These are phyloP conservation scores for Aphanomyces cochlioides DNA, from an alignment of 352 stramenopile species.

Conservation along the genomic window DNA sequence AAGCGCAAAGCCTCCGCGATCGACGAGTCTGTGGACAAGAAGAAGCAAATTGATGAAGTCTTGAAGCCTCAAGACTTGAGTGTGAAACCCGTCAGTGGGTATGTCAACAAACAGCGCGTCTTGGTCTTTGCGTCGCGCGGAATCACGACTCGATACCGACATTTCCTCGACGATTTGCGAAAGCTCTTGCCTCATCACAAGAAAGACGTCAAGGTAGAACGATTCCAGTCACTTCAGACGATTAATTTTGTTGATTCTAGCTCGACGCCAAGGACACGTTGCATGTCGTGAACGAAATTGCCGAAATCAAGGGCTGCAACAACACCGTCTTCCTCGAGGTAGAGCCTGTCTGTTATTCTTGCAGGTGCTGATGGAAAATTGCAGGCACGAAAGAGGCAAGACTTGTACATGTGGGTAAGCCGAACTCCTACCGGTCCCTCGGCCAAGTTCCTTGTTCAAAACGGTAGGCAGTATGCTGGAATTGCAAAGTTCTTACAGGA, in stretches of 20 bases:
- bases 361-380: background rate
- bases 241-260: conserved; percentile 16
- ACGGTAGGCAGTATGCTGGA: conserved; percentile 51
- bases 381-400: conserved; percentile 91
- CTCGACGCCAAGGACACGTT: conserved; percentile 94
- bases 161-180: conserved; percentile 97
- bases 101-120: conserved; percentile 91
- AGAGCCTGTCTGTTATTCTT: background rate
- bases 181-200: conserved; percentile 98
- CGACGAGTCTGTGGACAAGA: conserved; percentile 1
- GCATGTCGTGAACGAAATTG: conserved; percentile 97
- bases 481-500: no score
- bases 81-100: conserved; percentile 36
- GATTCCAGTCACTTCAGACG: conserved; percentile 1
- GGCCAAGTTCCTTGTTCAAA: conserved; percentile 97
- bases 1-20: conserved; percentile 15
- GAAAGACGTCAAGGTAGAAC: conserved; percentile 93
- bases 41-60: conserved; percentile 10
- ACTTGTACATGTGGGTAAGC: conserved; percentile 98
- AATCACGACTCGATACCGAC: conserved; percentile 94
- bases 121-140: conserved; percentile 90
- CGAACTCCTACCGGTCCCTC: conserved; percentile 93
- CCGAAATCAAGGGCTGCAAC: conserved; percentile 98
- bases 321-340: conserved; percentile 94
- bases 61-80: background rate